These are phyloP conservation scores for Lasiodiplodia theobromae DNA, from an alignment of 2,329 filamentous ascomycete genomes.

Conservation along the genomic window DNA sequence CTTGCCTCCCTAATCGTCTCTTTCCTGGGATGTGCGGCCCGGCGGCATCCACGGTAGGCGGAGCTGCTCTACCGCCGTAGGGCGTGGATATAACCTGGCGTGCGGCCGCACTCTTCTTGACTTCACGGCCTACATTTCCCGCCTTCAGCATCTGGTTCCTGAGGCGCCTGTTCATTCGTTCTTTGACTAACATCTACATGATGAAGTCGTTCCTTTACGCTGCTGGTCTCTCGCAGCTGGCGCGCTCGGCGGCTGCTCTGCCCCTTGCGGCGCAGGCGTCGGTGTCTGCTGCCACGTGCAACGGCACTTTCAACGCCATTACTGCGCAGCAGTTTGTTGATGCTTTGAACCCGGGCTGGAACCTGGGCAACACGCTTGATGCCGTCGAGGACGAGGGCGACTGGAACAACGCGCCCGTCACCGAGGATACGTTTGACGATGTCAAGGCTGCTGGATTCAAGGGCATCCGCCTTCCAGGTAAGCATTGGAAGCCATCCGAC, in stretches of 20 bases:
- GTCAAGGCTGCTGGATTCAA: conserved; percentile 64
- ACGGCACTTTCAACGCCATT: conserved; percentile 50
- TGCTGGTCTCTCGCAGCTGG: conserved; percentile 23
- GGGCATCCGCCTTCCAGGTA: conserved; percentile 62
- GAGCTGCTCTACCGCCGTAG: background rate
- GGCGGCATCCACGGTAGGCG: conserved; percentile 5
- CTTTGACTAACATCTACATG: background rate
- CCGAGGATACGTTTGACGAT: conserved; percentile 58
- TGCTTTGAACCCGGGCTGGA: conserved; percentile 64
- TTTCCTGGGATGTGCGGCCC: conserved; percentile 24
- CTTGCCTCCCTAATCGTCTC: background rate
- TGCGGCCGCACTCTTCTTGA: background rate
- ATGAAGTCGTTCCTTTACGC: conserved; percentile 26
- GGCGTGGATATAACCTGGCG: conserved; percentile 11
- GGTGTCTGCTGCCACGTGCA: conserved; percentile 16
- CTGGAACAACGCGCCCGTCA: conserved; percentile 65
- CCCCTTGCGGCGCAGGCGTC: conserved; percentile 4
- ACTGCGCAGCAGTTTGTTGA: conserved; percentile 57
- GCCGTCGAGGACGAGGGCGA: conserved; percentile 63
- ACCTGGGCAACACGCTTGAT: conserved; percentile 67
- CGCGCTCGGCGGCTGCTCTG: conserved; percentile 3
- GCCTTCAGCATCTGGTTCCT: conserved; percentile 17
- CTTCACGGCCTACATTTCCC: background rate
- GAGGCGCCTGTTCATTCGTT: conserved; percentile 16
- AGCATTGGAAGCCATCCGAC: background rate